phyloP scores from a whole-genome alignment of 2,329 filamentous ascomycete genomes.

The Alternaria brassicae region DNA sequence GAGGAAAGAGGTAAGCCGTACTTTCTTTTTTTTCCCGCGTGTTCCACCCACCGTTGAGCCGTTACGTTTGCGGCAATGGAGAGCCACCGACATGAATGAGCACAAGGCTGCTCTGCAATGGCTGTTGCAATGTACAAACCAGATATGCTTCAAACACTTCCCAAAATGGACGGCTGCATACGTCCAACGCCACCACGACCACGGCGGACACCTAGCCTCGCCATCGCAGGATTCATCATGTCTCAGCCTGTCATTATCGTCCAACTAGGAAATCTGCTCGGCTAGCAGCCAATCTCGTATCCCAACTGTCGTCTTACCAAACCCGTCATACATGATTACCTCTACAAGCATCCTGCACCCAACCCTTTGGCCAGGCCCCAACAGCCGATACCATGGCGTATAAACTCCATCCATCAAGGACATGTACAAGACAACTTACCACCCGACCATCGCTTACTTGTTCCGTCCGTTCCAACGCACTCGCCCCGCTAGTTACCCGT shows the following conservation, averaged over 20 bases:
- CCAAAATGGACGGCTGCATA: constrained; percentile 28
- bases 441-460: constrained; percentile 7
- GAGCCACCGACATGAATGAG: not conserved
- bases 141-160: constrained; percentile 26
- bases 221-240: constrained; percentile 18
- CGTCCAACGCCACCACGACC: constrained; percentile 6
- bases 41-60: constrained; percentile 19
- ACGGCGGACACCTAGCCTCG: not conserved
- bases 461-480: constrained; percentile 8
- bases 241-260: constrained; percentile 32
- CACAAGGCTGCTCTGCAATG: not conserved
- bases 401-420: constrained; percentile 10
- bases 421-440: constrained; percentile 7
- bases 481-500: constrained; percentile 2
- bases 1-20: constrained; percentile 65
- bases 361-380: constrained; percentile 20
- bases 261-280: constrained; percentile 10
- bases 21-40: constrained; percentile 17
- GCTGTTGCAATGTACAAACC: constrained; percentile 10
- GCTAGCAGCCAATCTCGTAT: constrained; percentile 6
- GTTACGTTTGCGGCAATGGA: constrained; percentile 26
- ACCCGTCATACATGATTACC: constrained; percentile 15
- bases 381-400: constrained; percentile 14
- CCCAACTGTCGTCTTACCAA: constrained; percentile 6
- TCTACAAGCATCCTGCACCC: constrained; percentile 29